These are phyloP conservation scores for Sherardia arvensis DNA, from an alignment of 257 asterid species.

Conservation along the genomic window DNA sequence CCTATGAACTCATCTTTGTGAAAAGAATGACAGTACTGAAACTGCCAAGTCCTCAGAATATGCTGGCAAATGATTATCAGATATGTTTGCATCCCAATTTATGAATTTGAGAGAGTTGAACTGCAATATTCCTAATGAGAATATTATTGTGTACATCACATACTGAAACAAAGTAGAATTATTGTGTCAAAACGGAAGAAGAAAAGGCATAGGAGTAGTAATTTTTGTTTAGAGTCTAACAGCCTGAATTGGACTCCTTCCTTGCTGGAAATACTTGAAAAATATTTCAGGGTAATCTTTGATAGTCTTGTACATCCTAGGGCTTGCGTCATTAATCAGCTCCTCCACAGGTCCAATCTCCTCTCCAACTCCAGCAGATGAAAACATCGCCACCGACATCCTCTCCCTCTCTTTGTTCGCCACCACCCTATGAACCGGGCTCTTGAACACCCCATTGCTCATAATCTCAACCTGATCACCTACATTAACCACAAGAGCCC, in stretches of 20 bases:
- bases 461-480: slow-evolving; percentile 72
- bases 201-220: neutral
- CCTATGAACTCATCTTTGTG: too few species aligned
- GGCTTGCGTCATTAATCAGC: slow-evolving; percentile 24
- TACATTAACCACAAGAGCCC: slow-evolving; percentile 38
- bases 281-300: slow-evolving; percentile 19
- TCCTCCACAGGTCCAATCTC: slow-evolving; percentile 31
- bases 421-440: slow-evolving; percentile 43
- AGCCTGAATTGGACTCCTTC: slow-evolving; percentile 37
- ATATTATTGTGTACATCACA: too few species aligned
- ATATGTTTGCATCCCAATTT: too few species aligned
- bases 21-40: too few species aligned
- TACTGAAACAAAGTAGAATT: neutral
- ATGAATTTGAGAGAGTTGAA: too few species aligned
- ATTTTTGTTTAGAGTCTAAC: neutral
- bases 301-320: slow-evolving; percentile 25
- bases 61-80: too few species aligned
- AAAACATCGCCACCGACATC: slow-evolving; percentile 30
- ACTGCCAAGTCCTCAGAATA: too few species aligned
- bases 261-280: slow-evolving; percentile 26
- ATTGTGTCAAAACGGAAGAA: neutral
- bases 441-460: slow-evolving; percentile 48
- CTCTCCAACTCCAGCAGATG: slow-evolving; percentile 19
- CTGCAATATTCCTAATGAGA: too few species aligned
- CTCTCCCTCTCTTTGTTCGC: slow-evolving; percentile 33